Base-by-base conservation (phyloP, 441 rosid genomes). In the Macaranga tanarius region DNA sequence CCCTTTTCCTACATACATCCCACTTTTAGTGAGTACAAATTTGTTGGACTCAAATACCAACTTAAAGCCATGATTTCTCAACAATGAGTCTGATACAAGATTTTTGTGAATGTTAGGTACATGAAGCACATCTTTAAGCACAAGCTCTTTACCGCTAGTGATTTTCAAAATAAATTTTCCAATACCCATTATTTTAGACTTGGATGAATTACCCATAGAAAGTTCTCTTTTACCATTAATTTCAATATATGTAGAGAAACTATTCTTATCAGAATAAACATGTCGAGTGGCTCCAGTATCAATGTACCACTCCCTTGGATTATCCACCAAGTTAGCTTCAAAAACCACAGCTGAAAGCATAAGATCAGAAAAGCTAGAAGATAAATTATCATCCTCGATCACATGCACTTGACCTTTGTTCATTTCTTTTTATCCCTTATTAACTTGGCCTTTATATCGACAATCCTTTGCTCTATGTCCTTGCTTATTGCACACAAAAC, bases 31-130 rank as follows among this genome's bases (percentile, higher is more conserved):
- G n/a, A 75, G 0, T 15, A 52, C 45, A 60, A 69, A 22, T 34
- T 52, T 75, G 8, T 75, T 8, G 22, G 26, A 69, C n/a, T 25
- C 62, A 7, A 75, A 47, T 3, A 70, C 70, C 12, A 75, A 22
- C 40, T 55, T 70, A 40, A 62, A 61, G 17, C 38, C 50, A 38
- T 72, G 9, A 5, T 62, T 62, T 34, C 38, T 31, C 12, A 72
- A 31, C 17, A 62, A 11, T 0, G 69, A 72, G 2, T 9, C 12
- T 19, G 60, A 52, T 3, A 63, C 25, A 1, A 72, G 12, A 52
- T 64, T 72, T 20, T 72, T 52, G 1, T 8, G 6, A 44, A 73
- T 40, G 54, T 73, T 16, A 3, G 22, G 5, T 17, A 55, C 28
- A 23, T 62, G 26, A 5, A 62, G 19, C 7, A 38, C 7, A 38